Evolutionary conservation across 2,329 filamentous ascomycete genomes (phyloP), one percentile per base, ranked within the genome.

Genomic region (Chaetomium sp.): DNA sequence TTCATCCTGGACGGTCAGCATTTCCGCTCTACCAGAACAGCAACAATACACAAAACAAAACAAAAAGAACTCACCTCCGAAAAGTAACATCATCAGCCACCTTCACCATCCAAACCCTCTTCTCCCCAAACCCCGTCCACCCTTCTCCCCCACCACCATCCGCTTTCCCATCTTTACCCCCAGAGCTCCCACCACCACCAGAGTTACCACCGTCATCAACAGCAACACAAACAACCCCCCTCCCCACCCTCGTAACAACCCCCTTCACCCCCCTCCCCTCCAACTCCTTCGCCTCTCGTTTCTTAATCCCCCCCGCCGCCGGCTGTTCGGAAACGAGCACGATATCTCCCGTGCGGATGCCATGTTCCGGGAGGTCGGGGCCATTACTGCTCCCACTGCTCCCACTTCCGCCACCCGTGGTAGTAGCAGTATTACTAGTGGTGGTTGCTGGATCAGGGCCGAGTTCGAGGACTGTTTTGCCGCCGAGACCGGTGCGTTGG

Each of bases 381-480:
- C 19, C 19, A 27, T 27, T 27, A 27, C 19, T 27, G 19, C 5
- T 61, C 58, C 34, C 59, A 19, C 49, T 51, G 38, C 32, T 14
- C 61, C 64, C 49, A 27, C 5, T 63, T 57, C 36, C 60, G 12
- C 47, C 52, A 43, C 61, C 62, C 14, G 34, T 14, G 27, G 34
- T 33, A 37, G 46, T 19, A 8, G 37, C 10, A 7, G 19, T 34
- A 5, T 27, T 37, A 14, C 54, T 57, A 4, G 72, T 70, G 4
- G 90, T 88, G n/a, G 81, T 73, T 66, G 96, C 92, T 0, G 83
- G 76, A 12, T 74, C 74, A 1, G 73, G 70, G 1, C 74, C 76
- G 5, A 99, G 82, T 69, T 96, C 91, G 3, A 96, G 75, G 1
- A 99, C 87, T 0, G 89, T 90, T 61, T 90, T 88, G n/a, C 94